Conservation (phyloP, 805 yeast species). For the Starmerella powellii region DNA sequence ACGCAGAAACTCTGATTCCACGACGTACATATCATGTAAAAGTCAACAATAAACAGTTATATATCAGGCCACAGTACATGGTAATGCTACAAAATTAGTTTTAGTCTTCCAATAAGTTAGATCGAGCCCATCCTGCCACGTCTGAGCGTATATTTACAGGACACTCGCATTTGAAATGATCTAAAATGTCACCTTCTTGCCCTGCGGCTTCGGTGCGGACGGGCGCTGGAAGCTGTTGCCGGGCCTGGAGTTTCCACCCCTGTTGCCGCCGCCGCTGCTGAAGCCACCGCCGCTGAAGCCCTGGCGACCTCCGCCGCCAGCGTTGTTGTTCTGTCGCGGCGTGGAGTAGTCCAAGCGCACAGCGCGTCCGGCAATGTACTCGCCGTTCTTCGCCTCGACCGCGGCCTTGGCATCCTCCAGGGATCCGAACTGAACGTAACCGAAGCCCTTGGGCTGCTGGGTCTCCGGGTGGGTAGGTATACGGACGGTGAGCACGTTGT, state of each 20-base stretch:
- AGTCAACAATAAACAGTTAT: too few relatives aligned
- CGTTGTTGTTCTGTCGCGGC: constrained; percentile 55
- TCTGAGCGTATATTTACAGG: too few relatives aligned
- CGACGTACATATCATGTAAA: too few relatives aligned
- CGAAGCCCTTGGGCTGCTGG: constrained; percentile 98
- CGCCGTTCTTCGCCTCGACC: constrained; percentile 75
- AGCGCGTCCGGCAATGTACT: constrained; percentile 79
- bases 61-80: too few relatives aligned
- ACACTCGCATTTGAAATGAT: too few relatives aligned
- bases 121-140: too few relatives aligned
- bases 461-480: constrained; percentile 98
- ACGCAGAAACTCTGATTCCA: too few relatives aligned
- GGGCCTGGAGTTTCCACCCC: constrained; percentile 3
- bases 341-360: constrained; percentile 91
- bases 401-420: constrained; percentile 88
- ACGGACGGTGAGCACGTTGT: constrained; percentile 74
- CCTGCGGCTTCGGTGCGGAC: constrained; percentile 17
- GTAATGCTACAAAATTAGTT: too few relatives aligned
- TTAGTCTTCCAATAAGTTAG: too few relatives aligned
- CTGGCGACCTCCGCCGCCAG: constrained; percentile 23
- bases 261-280: constrained; percentile 19
- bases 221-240: not conserved
- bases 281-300: constrained; percentile 23
- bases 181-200: constrained; percentile 21
- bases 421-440: constrained; percentile 82